Conservation (phyloP, 73 alveolate species). For the Durusdinium trenchii region DNA sequence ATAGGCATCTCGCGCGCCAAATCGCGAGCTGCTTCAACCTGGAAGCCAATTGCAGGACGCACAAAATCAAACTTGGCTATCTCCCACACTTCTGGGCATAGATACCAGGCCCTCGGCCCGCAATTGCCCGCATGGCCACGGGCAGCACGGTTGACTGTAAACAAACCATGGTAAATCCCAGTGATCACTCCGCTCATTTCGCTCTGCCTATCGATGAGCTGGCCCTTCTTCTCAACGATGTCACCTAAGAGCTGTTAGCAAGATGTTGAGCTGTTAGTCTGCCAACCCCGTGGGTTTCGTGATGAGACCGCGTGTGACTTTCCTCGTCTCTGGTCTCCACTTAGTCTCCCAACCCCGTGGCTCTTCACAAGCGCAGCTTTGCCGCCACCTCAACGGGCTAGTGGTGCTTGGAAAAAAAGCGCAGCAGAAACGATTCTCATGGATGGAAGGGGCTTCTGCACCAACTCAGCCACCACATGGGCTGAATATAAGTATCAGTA, state of each 20-base stretch:
- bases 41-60: background rate
- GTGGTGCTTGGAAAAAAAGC: background rate
- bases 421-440: no score
- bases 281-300: background rate
- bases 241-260: background rate
- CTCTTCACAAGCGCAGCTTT: constrained; percentile 58
- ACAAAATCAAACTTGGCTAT: background rate
- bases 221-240: constrained; percentile 42
- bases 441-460: no score
- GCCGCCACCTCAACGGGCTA: constrained; percentile 60
- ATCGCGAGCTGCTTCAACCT: constrained; percentile 67
- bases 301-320: no score
- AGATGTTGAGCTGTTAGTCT: background rate
- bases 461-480: no score
- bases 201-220: constrained; percentile 24
- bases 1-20: constrained; percentile 41
- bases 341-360: constrained; percentile 1
- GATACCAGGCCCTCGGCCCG: no score
- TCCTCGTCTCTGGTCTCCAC: no score
- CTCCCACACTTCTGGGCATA: background rate
- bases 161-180: no score
- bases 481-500: no score
- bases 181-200: no score
- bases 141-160: no score
- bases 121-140: no score